Percentiles rank a stretch among this genome's conserved stretches.
Evolutionary conservation across 805 yeast genomes (phyloP).

Genomic region (Candida fluviatilis): DNA sequence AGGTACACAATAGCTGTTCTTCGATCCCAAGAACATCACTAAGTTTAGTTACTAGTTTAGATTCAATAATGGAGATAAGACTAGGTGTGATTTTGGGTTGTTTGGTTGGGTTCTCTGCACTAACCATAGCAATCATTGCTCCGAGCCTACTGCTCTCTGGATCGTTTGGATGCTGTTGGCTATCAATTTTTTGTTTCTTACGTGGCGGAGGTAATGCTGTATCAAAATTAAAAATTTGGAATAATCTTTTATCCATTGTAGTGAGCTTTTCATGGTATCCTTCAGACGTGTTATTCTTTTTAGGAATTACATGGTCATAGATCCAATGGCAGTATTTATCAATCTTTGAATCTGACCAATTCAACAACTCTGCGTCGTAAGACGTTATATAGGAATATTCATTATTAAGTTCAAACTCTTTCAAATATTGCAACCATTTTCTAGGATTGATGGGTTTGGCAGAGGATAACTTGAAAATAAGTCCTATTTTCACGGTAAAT

Average conservation of each 20-base stretch:
- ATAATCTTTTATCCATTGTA: constrained; percentile 27
- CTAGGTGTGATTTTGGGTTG: not conserved
- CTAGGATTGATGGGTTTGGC: constrained; percentile 8
- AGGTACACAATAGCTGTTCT: not conserved
- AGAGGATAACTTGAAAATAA: constrained; percentile 13
- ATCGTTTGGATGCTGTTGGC: constrained; percentile 2
- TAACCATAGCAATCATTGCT: not conserved
- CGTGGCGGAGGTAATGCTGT: constrained; percentile 1
- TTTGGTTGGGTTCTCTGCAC: not conserved
- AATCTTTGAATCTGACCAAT: constrained; percentile 47
- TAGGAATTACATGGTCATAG: constrained; percentile 27
- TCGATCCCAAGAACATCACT: not conserved
- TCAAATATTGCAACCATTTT: constrained; percentile 15
- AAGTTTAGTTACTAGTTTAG: not conserved
- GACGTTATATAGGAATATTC: constrained; percentile 10
- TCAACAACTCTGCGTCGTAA: constrained; percentile 25
- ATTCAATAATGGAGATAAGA: not conserved
- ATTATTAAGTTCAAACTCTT: constrained; percentile 15
- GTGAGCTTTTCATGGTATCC: constrained; percentile 15
- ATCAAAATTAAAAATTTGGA: constrained; percentile 27
- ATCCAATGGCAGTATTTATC: constrained; percentile 51
- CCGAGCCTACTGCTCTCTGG: not conserved
- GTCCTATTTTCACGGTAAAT: constrained; percentile 28
- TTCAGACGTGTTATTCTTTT: constrained; percentile 12
- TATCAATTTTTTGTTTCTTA: constrained; percentile 5